phyloP scores from a whole-genome alignment of 345 rosid species.

The Erodium maritimum region DNA sequence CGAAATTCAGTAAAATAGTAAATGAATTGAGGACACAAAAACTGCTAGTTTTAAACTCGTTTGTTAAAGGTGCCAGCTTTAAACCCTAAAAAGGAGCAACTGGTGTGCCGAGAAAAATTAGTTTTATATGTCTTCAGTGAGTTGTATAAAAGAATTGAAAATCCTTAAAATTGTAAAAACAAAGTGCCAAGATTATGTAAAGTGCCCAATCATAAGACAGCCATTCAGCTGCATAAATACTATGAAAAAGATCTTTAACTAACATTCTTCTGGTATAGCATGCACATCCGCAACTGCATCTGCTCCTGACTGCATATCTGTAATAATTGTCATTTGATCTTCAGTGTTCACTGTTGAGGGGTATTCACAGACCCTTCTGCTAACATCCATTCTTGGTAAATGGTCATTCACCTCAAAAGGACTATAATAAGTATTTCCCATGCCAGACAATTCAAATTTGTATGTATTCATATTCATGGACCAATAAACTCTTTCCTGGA shows the following conservation, averaged over 20 bases:
- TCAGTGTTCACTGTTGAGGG: constrained; percentile 23
- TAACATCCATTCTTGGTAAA: constrained; percentile 29
- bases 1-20: background rate
- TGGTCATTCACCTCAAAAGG: constrained; percentile 36
- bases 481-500: constrained; percentile 44
- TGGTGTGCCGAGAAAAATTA: background rate
- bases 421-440: constrained; percentile 28
- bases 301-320: constrained; percentile 21
- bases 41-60: background rate
- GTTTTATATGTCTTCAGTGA: too few relatives aligned
- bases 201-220: too few relatives aligned
- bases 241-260: constrained; percentile 8
- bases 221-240: background rate
- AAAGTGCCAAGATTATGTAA: too few relatives aligned
- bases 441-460: constrained; percentile 45
- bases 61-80: background rate
- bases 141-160: too few relatives aligned
- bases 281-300: constrained; percentile 12
- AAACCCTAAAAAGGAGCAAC: background rate
- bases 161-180: background rate
- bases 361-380: constrained; percentile 39
- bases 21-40: background rate
- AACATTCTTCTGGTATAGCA: constrained; percentile 37
- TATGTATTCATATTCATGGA: constrained; percentile 41
- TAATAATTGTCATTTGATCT: constrained; percentile 20